A percentile compares a stretch with the other conserved stretches of the same genome.
Evolutionary conservation across 352 stramenopile species (phyloP).

Genomic region (Globisporangium sylvaticum): DNA sequence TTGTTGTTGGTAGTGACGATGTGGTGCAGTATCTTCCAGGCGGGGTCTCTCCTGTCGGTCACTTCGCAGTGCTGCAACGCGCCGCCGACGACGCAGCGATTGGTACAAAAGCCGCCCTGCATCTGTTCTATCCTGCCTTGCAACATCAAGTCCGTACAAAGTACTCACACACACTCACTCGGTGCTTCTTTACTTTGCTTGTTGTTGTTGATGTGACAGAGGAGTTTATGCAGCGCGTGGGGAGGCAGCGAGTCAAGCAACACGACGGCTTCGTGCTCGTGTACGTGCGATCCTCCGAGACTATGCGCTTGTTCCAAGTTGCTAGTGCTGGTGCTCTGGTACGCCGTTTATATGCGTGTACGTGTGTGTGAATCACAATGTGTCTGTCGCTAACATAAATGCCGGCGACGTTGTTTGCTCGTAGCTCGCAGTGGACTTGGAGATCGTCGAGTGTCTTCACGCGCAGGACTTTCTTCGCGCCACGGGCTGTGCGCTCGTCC

Average conservation of each 20-base stretch:
- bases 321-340: neutral
- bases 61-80: constrained; percentile 13
- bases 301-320: constrained; percentile 15
- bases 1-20: neutral
- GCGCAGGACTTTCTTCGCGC: constrained; percentile 41
- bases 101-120: neutral
- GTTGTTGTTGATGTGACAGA: neutral
- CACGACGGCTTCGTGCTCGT: constrained; percentile 18
- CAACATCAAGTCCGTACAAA: neutral
- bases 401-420: neutral
- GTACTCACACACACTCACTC: neutral
- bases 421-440: constrained; percentile 18
- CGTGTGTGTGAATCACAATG: neutral
- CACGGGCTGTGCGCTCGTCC: constrained; percentile 30
- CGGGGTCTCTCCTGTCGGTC: constrained; percentile 6
- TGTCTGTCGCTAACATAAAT: neutral
- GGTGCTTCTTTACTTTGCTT: neutral
- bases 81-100: constrained; percentile 1
- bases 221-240: constrained; percentile 4
- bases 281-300: constrained; percentile 19
- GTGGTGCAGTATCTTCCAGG: constrained; percentile 6
- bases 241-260: neutral
- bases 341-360: neutral
- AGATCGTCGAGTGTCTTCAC: constrained; percentile 39
- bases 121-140: neutral